These are phyloP conservation scores for Monosiga brevicollis DNA, from an alignment of 78 protist species.

Conservation along the genomic window DNA sequence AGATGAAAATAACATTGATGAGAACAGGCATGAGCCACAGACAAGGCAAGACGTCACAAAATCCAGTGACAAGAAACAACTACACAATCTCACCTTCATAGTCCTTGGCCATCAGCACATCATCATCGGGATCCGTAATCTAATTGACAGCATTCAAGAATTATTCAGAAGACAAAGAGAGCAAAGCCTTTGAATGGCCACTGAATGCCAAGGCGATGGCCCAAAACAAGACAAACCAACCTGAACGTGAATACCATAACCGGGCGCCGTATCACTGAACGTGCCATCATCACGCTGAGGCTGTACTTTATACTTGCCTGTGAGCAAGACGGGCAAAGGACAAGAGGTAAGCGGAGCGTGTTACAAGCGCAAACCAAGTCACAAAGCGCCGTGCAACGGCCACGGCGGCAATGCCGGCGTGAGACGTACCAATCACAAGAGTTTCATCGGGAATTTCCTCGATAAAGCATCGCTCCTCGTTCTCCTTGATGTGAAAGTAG, in stretches of 20 bases:
- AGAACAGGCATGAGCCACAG: no score
- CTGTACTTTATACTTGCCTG: not conserved
- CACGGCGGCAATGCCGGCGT: not conserved
- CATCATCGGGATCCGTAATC: not conserved
- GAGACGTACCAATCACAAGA: conserved; percentile 2
- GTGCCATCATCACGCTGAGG: not conserved
- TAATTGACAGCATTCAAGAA: not conserved
- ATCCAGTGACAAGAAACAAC: no score
- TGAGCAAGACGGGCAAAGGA: not conserved
- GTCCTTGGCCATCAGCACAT: not conserved
- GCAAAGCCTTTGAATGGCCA: not conserved
- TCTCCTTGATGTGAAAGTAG: conserved; percentile 7
- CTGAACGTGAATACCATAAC: not conserved
- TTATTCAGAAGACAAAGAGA: not conserved
- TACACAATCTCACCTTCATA: no score
- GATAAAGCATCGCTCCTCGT: conserved; percentile 20
- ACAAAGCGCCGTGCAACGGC: not conserved
- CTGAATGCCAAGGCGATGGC: not conserved
- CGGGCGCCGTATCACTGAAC: not conserved
- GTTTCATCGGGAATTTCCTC: conserved; percentile 28
- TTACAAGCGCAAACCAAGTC: not conserved
- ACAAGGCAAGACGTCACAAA: no score
- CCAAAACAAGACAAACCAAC: not conserved
- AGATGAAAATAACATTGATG: no score
- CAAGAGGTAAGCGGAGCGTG: not conserved